phyloP scores from a whole-genome alignment of 2,329 filamentous ascomycete species.

The Paraphaeosphaeria sporulosa region DNA sequence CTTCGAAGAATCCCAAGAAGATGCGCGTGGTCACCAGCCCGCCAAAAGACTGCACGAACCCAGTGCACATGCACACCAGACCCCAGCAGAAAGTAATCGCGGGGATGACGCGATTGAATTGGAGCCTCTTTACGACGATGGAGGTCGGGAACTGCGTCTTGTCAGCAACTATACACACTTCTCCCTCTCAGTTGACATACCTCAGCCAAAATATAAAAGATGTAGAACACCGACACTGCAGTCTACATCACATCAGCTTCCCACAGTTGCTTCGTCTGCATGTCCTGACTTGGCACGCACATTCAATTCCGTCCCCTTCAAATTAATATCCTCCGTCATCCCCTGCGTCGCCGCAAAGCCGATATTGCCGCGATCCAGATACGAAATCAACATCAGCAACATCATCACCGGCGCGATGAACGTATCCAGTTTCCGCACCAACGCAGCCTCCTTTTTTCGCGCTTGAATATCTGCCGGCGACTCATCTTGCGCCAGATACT shows the following conservation, averaged over 20 bases:
- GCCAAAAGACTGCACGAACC: slow-evolving; percentile 33
- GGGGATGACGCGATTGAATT: slow-evolving; percentile 44
- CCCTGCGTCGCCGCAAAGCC: slow-evolving; percentile 46
- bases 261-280: not conserved
- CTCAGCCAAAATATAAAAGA: slow-evolving; percentile 46
- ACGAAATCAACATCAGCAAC: slow-evolving; percentile 45
- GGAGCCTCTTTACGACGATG: slow-evolving; percentile 41
- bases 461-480: slow-evolving; percentile 19
- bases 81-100: slow-evolving; percentile 38
- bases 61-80: slow-evolving; percentile 34
- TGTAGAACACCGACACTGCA: slow-evolving; percentile 46
- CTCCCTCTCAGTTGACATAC: slow-evolving; percentile 16
- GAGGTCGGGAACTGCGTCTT: slow-evolving; percentile 39
- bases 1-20: slow-evolving; percentile 41
- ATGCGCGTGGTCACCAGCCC: slow-evolving; percentile 31
- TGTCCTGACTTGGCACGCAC: slow-evolving; percentile 18
- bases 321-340: slow-evolving; percentile 38
- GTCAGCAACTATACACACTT: not conserved
- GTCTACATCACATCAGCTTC: slow-evolving; percentile 25
- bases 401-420: slow-evolving; percentile 48
- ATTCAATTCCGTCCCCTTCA: slow-evolving; percentile 38
- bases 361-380: slow-evolving; percentile 46
- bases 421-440: slow-evolving; percentile 42
- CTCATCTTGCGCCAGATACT: slow-evolving; percentile 34
- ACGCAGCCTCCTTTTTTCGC: slow-evolving; percentile 34